Conservation (phyloP, 2,329 filamentous ascomycete genomes). For the Macrophomina pseudophaseolina region DNA sequence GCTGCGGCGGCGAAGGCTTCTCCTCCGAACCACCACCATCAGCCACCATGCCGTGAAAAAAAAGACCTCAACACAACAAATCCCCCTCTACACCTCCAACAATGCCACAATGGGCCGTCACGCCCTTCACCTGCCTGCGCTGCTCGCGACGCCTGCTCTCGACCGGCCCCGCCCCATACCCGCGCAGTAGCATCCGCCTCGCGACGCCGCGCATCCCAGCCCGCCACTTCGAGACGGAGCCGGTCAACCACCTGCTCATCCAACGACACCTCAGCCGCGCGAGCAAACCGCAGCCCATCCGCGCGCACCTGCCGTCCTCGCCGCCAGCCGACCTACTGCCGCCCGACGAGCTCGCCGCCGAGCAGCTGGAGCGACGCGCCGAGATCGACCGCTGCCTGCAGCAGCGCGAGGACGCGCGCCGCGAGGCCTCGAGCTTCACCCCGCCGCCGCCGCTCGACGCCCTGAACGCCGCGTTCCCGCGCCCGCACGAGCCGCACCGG, state of each 20-base stretch:
- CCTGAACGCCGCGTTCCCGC: not conserved
- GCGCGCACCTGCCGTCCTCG: not conserved
- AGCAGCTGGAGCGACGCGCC: not conserved
- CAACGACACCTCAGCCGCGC: not conserved
- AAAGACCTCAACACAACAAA: not conserved
- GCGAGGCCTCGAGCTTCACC: not conserved
- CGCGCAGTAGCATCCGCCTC: constrained; percentile 1
- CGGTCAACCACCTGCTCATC: not conserved
- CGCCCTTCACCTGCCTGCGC: constrained; percentile 33
- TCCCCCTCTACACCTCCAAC: constrained; percentile 24
- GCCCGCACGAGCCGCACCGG: constrained; percentile 19
- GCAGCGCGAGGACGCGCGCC: not conserved
- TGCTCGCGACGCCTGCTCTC: constrained; percentile 28
- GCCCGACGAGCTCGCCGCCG: not conserved
- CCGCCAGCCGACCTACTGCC: not conserved
- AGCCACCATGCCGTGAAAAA: constrained; percentile 17
- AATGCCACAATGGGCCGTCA: constrained; percentile 27
- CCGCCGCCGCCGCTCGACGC: not conserved
- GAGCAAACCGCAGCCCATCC: not conserved
- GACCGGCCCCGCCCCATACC: not conserved
- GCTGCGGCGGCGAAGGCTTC: constrained; percentile 25
- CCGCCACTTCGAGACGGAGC: constrained; percentile 3
- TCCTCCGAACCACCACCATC: constrained; percentile 25
- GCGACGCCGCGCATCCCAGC: not conserved
- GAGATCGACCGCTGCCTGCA: not conserved